A percentile compares a stretch with the other conserved stretches of the same genome.
phyloP scores from a whole-genome alignment of 2,329 filamentous ascomycete genomes.

The Plectosphaerella sp. region DNA sequence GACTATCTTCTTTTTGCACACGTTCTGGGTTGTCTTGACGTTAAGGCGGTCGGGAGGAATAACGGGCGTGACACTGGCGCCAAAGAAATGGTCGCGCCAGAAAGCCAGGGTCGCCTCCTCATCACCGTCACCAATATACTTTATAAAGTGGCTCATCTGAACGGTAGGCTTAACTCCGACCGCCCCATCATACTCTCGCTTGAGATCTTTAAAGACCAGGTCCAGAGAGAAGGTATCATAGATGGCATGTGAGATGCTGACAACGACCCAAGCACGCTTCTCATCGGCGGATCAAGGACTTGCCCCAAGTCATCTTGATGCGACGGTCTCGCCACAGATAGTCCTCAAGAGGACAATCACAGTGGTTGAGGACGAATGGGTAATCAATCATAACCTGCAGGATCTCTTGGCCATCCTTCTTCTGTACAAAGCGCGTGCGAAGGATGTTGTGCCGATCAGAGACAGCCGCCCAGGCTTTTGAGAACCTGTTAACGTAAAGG shows the following conservation, averaged over 20 bases:
- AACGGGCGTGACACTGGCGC: neutral
- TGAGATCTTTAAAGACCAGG: neutral
- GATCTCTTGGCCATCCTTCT: neutral
- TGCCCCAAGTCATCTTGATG: neutral
- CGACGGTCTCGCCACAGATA: neutral
- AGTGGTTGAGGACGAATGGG: neutral
- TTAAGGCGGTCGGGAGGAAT: neutral
- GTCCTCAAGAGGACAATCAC: neutral
- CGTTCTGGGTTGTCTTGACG: neutral
- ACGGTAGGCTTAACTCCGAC: neutral
- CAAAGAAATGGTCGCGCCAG: neutral
- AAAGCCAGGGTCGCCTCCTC: neutral
- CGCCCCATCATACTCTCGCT: neutral
- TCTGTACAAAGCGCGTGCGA: neutral
- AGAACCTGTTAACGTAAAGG: neutral
- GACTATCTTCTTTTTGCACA: neutral
- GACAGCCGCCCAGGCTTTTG: neutral
- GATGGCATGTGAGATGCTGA: neutral
- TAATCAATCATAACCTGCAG: neutral
- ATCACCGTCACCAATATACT: neutral
- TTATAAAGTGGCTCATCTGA: neutral
- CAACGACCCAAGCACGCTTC: neutral
- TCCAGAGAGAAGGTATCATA: neutral
- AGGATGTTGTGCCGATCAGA: neutral
- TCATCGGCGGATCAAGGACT: neutral